These are phyloP conservation scores for Crithidia mellificae DNA, from an alignment of 208 protist genomes.

Conservation along the genomic window DNA sequence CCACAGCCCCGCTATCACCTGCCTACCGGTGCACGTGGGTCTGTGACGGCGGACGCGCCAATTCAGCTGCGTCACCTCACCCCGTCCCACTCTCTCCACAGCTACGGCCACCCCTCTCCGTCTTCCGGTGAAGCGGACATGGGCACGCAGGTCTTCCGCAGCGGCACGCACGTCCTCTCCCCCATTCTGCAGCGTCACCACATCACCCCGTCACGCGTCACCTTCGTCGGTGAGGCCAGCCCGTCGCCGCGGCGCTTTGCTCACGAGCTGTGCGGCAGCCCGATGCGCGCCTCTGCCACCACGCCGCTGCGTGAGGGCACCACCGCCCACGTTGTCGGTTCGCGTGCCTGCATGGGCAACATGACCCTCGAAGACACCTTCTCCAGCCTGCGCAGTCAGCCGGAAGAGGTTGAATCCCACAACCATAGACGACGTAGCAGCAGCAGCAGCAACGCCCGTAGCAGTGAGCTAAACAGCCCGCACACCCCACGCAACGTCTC, in stretches of 20 bases:
- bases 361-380: neutral
- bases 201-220: neutral
- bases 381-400: conserved; percentile 6
- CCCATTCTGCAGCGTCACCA: conserved; percentile 13
- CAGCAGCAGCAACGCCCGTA: neutral
- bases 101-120: neutral
- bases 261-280: neutral
- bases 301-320: neutral
- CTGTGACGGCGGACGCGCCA: neutral
- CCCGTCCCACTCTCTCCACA: neutral
- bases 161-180: neutral
- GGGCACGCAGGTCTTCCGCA: conserved; percentile 23
- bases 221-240: conserved; percentile 2
- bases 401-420: neutral
- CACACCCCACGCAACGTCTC: conserved; percentile 19
- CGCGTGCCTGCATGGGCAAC: neutral
- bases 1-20: no score
- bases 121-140: conserved; percentile 5
- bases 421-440: no score
- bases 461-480: neutral
- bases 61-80: neutral
- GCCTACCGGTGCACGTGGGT: no score
- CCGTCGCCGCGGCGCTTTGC: neutral
- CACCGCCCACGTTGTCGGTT: no score
- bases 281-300: neutral